phyloP scores from a whole-genome alignment of 2,329 filamentous ascomycete species.

The Penicillium freii region DNA sequence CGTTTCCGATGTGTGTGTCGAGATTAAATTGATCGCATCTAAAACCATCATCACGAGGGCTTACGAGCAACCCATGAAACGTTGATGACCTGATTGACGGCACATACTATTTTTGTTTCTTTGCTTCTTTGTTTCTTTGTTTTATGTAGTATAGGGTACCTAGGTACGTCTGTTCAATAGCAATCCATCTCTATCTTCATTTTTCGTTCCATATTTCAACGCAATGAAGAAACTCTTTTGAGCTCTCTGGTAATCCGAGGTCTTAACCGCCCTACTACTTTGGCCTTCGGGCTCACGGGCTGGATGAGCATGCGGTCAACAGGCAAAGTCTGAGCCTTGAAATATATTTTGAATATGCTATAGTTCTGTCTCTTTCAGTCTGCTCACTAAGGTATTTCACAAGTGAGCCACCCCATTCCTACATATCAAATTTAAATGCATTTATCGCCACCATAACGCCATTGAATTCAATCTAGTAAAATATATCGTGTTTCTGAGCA shows the following conservation, averaged over 20 bases:
- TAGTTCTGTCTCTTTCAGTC: neutral
- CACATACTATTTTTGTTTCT: constrained; percentile 29
- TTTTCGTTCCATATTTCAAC: neutral
- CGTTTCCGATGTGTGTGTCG: constrained; percentile 70
- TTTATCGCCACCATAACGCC: no score
- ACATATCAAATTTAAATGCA: no score
- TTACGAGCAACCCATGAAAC: constrained; percentile 43
- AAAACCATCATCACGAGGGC: constrained; percentile 78
- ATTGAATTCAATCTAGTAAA: no score
- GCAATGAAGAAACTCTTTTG: constrained; percentile 40
- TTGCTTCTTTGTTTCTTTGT: constrained; percentile 5
- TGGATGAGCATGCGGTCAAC: constrained; percentile 46
- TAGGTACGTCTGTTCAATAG: constrained; percentile 21
- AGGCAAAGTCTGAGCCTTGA: constrained; percentile 45
- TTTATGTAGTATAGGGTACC: constrained; percentile 18
- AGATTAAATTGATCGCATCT: constrained; percentile 66
- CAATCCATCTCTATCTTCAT: neutral
- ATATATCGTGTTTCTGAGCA: no score
- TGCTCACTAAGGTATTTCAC: no score
- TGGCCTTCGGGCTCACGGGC: constrained; percentile 22
- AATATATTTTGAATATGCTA: neutral
- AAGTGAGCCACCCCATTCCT: no score
- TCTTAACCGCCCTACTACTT: constrained; percentile 40
- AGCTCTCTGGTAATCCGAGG: constrained; percentile 48
- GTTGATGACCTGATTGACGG: constrained; percentile 49